Evolutionary conservation across 169 alveolate genomes (phyloP), one percentile per base, ranked within the genome.

Genomic region (Plasmodium yoelii): DNA sequence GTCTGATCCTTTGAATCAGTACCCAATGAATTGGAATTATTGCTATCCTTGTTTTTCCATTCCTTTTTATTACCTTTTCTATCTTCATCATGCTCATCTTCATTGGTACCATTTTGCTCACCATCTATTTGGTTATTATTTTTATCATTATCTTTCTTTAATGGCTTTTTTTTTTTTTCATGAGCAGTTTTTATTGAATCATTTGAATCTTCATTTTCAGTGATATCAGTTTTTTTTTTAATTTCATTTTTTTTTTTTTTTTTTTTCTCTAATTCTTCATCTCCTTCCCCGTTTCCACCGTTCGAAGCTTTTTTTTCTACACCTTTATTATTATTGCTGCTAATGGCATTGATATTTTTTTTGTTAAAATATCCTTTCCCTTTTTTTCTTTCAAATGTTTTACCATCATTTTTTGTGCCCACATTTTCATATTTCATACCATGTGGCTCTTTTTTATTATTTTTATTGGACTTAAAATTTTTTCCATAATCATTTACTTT

Each of bases 341-440:
- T 34, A 34, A 34, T 47, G 12, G 9, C 53, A 34, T 34, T 34
- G 0, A 0, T 34, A 34, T 34, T 34, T 64, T 77, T 77, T 34
- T 55, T 77, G 46, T 65, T 64, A 18, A 46, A 65, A 77, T 64
- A 77, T 6, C 5, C 22, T 24, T 53, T 65, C 10, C 82, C 77
- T 47, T 51, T 77, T 39, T 49, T 64, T 57, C 44, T 77, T 19
- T 65, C 89, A 15, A 24, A 2, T 44, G 59, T 22, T 65, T 77
- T 77, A 13, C n/a, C 18, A 19, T 65, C 70, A 51, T 15, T 42
- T 39, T 77, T 64, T 13, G 18, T n/a, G 15, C 60, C 2, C 5
- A 26, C 47, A 12, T 22, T 64, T 15, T 77, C 89, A 22, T 64
- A 22, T 61, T 28, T 44, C 18, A 26, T 15, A 10, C 13, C 34